Base-by-base conservation (phyloP, 2,329 filamentous ascomycete genomes). In the Penicillium brasilianum region DNA sequence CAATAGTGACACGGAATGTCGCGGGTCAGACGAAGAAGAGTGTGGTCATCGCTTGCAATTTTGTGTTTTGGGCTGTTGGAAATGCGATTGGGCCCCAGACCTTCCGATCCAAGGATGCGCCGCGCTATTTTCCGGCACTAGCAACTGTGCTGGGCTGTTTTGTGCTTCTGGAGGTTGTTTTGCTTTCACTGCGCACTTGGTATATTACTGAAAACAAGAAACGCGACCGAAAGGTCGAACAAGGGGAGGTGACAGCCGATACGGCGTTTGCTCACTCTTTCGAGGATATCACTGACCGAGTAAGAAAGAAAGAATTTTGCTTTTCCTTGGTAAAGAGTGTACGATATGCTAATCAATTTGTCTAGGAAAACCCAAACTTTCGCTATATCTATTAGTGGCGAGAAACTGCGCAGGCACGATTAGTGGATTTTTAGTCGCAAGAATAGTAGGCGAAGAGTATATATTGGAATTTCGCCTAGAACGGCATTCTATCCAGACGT, bases 61-160 rank as follows among this genome's bases (percentile, higher is more conserved):
- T 52, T 11, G 34, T 52, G 3, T 52, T 52, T 22, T 52, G 49
- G 49, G 49, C 49, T 16, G 49, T 52, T 5, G 49, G 50, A 3
- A 53, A 53, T 28, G 50, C 50, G 1, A 39, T 39, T 25, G 50
- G 50, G 20, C 50, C 50, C 14, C 50, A 53, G 36, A 53, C 50
- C 7, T 53, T 53, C 36, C 34, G 20, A 10, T 53, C 34, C 7
- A 53, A 53, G 18, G 32, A 39, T 18, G 50, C 34, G 18, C 50
- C 50, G 2, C 50, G 34, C 22, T 53, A 39, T 28, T 39, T 39
- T 34, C 50, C 34, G 22, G 50, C 34, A 36, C 36, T 39, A 1
- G 34, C 50, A 11, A 16, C 20, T 4, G 34, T 53, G 3, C 13
- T 53, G 20, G 36, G 32, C 14, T 53, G 34, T 39, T 53, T 53